Conservation (phyloP, 2,329 filamentous ascomycete species). For the Exophiala sp. region DNA sequence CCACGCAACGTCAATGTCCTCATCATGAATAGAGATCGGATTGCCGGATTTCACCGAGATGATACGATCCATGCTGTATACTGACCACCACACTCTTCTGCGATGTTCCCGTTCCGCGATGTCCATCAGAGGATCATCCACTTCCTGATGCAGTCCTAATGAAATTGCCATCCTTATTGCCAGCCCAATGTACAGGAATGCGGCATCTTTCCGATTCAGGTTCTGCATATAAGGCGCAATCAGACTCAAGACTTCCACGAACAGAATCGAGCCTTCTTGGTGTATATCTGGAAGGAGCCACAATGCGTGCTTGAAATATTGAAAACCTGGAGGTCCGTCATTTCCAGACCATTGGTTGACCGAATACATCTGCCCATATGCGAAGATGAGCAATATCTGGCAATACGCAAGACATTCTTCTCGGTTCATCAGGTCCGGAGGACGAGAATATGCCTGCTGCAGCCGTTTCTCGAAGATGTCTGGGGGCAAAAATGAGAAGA, state of each 20-base stretch:
- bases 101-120: conserved; percentile 47
- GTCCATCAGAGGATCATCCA: conserved; percentile 39
- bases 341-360: conserved; percentile 55
- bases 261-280: conserved; percentile 53
- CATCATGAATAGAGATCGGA: conserved; percentile 53
- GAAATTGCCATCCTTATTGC: conserved; percentile 58
- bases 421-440: conserved; percentile 42
- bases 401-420: conserved; percentile 51
- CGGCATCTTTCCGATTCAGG: conserved; percentile 53
- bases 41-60: conserved; percentile 55
- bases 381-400: conserved; percentile 52
- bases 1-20: conserved; percentile 49
- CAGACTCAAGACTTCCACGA: conserved; percentile 54
- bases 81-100: conserved; percentile 55
- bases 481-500: conserved; percentile 53
- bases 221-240: conserved; percentile 58
- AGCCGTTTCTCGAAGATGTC: conserved; percentile 47
- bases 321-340: conserved; percentile 54
- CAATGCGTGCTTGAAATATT: conserved; percentile 53
- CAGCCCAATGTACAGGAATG: conserved; percentile 53
- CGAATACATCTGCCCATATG: conserved; percentile 56
- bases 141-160: conserved; percentile 55
- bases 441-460: conserved; percentile 42
- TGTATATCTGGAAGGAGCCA: conserved; percentile 54
- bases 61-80: conserved; percentile 54